phyloP scores from a whole-genome alignment of 2,329 filamentous ascomycete genomes.

The Ophiostoma ulmi region DNA sequence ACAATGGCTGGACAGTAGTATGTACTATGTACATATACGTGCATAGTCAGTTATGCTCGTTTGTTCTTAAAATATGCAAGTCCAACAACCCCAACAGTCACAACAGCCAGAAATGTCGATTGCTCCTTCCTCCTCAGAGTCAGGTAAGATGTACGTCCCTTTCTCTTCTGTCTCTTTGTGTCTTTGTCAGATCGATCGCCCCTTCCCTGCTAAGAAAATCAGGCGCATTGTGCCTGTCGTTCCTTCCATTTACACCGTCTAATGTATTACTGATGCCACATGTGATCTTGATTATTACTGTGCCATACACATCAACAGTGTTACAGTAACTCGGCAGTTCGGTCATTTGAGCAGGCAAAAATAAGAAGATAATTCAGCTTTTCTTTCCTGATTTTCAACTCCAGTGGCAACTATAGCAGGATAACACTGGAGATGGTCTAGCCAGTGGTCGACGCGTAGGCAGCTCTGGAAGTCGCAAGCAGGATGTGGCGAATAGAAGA shows the following conservation, averaged over 20 bases:
- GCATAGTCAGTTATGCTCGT: not conserved
- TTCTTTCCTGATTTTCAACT: not conserved
- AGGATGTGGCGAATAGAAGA: constrained; percentile 4
- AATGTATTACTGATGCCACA: not conserved
- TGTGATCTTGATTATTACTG: not conserved
- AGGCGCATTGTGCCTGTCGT: not conserved
- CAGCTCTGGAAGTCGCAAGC: constrained; percentile 12
- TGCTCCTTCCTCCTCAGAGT: not conserved
- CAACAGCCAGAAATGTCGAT: not conserved
- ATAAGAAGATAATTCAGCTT: not conserved
- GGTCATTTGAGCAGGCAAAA: not conserved
- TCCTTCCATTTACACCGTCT: not conserved
- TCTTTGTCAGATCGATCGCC: constrained; percentile 5
- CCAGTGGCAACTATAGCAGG: not conserved
- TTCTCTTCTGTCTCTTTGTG: not conserved
- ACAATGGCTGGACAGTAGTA: not conserved
- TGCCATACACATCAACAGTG: not conserved
- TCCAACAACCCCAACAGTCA: not conserved
- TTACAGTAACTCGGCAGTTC: not conserved
- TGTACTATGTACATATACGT: too few relatives aligned
- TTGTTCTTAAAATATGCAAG: not conserved
- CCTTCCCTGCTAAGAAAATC: not conserved
- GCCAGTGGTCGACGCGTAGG: not conserved
- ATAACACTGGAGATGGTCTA: not conserved
- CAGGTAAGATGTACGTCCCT: not conserved